Evolutionary conservation across 192 early-diverging fungal species (phyloP).

Genomic region (Coemansia sp.): DNA sequence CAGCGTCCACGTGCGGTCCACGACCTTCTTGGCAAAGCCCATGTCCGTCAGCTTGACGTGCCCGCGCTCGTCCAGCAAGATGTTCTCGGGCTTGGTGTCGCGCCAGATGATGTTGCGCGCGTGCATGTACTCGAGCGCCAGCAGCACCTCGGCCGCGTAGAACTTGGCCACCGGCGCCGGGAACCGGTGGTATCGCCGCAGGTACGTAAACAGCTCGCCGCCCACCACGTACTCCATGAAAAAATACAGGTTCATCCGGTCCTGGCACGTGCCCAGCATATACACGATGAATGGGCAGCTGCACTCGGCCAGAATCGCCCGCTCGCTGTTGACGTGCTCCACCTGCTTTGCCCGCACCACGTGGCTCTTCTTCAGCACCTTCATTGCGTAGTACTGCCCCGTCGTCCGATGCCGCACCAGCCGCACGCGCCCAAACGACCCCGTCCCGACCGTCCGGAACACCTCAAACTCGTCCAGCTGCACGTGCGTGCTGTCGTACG

Average conservation of each 20-base stretch:
- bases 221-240: conserved; percentile 96
- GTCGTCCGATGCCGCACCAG: conserved; percentile 78
- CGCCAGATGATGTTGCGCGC: conserved; percentile 85
- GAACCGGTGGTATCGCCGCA: conserved; percentile 78
- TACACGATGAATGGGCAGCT: conserved; percentile 89
- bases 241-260: conserved; percentile 88
- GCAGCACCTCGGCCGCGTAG: conserved; percentile 85
- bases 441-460: conserved; percentile 89
- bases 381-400: conserved; percentile 92
- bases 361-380: conserved; percentile 90
- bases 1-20: conserved; percentile 80
- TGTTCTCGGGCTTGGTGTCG: conserved; percentile 89
- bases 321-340: conserved; percentile 98
- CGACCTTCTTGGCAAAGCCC: conserved; percentile 82
- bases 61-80: conserved; percentile 69
- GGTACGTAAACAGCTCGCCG: conserved; percentile 83
- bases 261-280: conserved; percentile 94
- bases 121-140: conserved; percentile 89
- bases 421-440: conserved; percentile 96
- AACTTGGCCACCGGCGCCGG: conserved; percentile 85
- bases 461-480: conserved; percentile 79
- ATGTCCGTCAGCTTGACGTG: conserved; percentile 89
- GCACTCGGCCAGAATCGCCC: conserved; percentile 84
- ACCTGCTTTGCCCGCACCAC: conserved; percentile 95
- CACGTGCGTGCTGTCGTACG: conserved; percentile 47